Evolutionary conservation across 192 early-diverging fungal genomes (phyloP).

Genomic region (Backusella tuberculispora): DNA sequence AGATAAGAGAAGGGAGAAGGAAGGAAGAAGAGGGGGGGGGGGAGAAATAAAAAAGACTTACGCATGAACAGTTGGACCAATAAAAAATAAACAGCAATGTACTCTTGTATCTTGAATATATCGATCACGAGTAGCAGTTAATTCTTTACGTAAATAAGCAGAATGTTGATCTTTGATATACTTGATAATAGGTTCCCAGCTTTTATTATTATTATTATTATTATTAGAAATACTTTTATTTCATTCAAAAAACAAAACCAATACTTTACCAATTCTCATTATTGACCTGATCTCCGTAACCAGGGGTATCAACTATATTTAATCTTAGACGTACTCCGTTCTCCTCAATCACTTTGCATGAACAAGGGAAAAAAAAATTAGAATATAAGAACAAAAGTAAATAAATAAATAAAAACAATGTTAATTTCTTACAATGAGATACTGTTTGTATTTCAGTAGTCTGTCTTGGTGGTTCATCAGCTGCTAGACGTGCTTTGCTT

Average conservation of each 20-base stretch:
- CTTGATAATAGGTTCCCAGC: slow-evolving; percentile 96
- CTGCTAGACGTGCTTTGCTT: slow-evolving; percentile 81
- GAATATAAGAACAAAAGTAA: background rate
- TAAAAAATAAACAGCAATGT: slow-evolving; percentile 95
- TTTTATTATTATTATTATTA: slow-evolving; percentile 31
- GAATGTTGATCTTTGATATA: slow-evolving; percentile 99
- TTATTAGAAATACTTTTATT: slow-evolving; percentile 89
- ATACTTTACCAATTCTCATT: slow-evolving; percentile 88
- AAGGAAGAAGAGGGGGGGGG: slow-evolving; percentile 24
- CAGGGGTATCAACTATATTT: slow-evolving; percentile 97
- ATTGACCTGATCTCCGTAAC: slow-evolving; percentile 98
- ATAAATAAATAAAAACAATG: slow-evolving; percentile 6
- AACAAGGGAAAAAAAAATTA: background rate
- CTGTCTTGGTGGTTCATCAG: slow-evolving; percentile 84
- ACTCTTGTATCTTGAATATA: slow-evolving; percentile 93
- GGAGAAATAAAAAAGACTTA: slow-evolving; percentile 45
- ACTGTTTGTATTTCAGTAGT: slow-evolving; percentile 94
- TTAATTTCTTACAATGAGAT: slow-evolving; percentile 68
- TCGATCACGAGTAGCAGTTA: slow-evolving; percentile 82
- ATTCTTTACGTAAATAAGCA: slow-evolving; percentile 90
- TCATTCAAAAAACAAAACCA: slow-evolving; percentile 95
- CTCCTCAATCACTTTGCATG: slow-evolving; percentile 83
- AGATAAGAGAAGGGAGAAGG: slow-evolving; percentile 1
- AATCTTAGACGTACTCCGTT: slow-evolving; percentile 91
- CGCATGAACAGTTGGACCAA: slow-evolving; percentile 93